Evolutionary conservation across 441 rosid genomes (phyloP).

Genomic region (Pelargonium exstipulatum): DNA sequence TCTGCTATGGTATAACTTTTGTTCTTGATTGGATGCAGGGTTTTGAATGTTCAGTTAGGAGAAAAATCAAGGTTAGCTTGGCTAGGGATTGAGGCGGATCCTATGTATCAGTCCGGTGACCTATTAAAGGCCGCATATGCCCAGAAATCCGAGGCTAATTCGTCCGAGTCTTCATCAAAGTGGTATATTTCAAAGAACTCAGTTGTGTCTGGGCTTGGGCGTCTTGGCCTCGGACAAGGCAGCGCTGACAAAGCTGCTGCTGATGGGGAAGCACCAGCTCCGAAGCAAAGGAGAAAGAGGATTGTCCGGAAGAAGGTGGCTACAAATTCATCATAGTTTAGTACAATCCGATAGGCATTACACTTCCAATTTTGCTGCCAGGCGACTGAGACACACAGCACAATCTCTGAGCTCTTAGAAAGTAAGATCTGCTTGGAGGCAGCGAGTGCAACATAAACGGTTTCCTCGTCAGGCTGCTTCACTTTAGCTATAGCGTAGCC

Average conservation of each 20-base stretch:
- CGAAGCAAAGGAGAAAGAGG: conserved; percentile 74
- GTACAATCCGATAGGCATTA: background rate
- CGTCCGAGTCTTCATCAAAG: conserved; percentile 37
- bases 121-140: conserved; percentile 58
- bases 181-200: conserved; percentile 89
- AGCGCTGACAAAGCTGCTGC: conserved; percentile 24
- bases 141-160: conserved; percentile 24
- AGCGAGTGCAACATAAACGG: background rate
- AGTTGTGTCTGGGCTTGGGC: conserved; percentile 66
- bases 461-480: background rate
- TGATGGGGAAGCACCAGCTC: conserved; percentile 44
- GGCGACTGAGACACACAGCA: background rate
- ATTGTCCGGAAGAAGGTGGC: conserved; percentile 78
- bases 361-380: conserved; percentile 35
- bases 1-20: conserved; percentile 13
- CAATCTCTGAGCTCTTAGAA: background rate
- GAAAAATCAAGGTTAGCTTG: conserved; percentile 75
- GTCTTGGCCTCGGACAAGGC: conserved; percentile 74
- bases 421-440: background rate
- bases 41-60: conserved; percentile 64
- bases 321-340: conserved; percentile 37
- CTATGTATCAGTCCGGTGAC: conserved; percentile 66
- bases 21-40: conserved; percentile 38
- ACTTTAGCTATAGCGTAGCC: background rate
- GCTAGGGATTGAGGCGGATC: conserved; percentile 90